phyloP scores from a whole-genome alignment of 1,139 yeast species.

The Pichia terricola region DNA sequence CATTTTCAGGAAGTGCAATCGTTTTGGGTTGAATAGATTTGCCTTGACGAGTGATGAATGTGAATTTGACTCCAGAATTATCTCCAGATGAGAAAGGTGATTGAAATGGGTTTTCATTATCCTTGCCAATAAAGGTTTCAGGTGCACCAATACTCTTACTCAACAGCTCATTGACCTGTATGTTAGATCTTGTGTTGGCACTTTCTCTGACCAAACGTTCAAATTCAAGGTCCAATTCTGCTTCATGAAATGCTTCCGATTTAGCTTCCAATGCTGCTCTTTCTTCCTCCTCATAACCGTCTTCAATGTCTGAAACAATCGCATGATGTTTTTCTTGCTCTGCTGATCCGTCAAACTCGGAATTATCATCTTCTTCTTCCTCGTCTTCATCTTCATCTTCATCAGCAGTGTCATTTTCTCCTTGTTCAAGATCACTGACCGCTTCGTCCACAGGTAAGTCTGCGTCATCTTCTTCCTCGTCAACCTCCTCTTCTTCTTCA shows the following conservation, averaged over 20 bases:
- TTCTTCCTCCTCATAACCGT: neutral
- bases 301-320: no score
- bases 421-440: neutral
- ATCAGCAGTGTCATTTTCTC: no score
- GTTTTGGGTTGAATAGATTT: slow-evolving; percentile 36
- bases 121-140: neutral
- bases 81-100: no score
- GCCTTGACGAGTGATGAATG: slow-evolving; percentile 44
- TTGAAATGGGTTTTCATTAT: no score
- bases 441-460: neutral
- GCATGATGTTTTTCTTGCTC: no score
- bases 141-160: slow-evolving; percentile 16
- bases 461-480: slow-evolving; percentile 8
- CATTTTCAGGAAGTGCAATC: slow-evolving; percentile 39
- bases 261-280: neutral
- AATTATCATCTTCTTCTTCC: no score
- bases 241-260: slow-evolving; percentile 19
- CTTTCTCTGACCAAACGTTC: slow-evolving; percentile 42
- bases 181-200: slow-evolving; percentile 1
- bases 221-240: slow-evolving; percentile 37
- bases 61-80: slow-evolving; percentile 32
- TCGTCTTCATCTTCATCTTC: no score
- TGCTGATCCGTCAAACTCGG: no score
- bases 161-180: slow-evolving; percentile 6
- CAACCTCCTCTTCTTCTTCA: slow-evolving; percentile 16